Conservation (phyloP, 2,329 filamentous ascomycete species). For the Juglanconis sp. region DNA sequence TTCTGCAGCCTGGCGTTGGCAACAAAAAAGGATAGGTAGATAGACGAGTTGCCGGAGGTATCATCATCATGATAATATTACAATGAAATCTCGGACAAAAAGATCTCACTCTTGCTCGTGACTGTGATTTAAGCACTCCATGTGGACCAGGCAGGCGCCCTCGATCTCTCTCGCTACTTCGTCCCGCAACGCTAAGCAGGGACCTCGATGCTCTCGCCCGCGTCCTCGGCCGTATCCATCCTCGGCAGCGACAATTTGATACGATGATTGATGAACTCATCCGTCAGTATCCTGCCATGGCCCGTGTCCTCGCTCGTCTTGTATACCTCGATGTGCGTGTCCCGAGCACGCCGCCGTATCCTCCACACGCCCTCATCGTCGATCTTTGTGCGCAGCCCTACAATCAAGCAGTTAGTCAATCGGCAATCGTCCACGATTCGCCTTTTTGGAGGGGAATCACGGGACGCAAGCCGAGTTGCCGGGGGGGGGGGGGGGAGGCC, state of each 20-base stretch:
- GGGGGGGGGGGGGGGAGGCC: no score
- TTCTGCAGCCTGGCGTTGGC: conserved; percentile 14
- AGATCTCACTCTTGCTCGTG: background rate
- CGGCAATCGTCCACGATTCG: no score
- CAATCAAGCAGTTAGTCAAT: background rate
- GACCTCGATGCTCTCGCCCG: background rate
- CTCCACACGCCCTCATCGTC: conserved; percentile 77
- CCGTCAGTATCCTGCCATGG: conserved; percentile 71
- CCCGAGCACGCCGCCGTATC: conserved; percentile 64
- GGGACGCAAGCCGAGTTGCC: background rate
- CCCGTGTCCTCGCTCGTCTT: conserved; percentile 66
- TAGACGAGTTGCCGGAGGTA: conserved; percentile 2
- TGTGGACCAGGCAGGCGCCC: no score
- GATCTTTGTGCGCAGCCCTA: conserved; percentile 62
- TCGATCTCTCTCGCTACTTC: background rate
- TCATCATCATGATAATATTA: background rate
- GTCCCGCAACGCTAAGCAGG: background rate
- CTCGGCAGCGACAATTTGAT: conserved; percentile 46
- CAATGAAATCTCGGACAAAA: background rate
- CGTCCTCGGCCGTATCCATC: background rate
- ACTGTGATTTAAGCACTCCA: background rate
- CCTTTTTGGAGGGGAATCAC: no score
- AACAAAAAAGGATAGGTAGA: conserved; percentile 6
- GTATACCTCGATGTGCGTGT: conserved; percentile 68
- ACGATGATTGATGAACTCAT: conserved; percentile 74